Evolutionary conservation across 495 filamentous ascomycete genomes (phyloP).

Genomic region (Hypoxylon rickii): DNA sequence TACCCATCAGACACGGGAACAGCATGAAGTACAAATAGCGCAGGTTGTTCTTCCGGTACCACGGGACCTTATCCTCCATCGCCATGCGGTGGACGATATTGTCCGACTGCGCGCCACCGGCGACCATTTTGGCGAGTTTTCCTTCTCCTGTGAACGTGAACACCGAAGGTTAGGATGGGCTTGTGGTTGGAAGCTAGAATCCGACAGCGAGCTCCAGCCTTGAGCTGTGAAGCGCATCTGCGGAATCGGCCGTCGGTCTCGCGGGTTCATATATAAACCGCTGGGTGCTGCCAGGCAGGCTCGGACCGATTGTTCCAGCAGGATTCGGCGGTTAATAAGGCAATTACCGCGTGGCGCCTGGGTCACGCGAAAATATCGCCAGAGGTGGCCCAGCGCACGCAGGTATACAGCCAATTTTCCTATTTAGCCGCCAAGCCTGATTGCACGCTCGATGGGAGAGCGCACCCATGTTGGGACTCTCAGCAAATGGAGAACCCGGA

Average conservation of each 20-base stretch:
- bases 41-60: constrained; percentile 69
- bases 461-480: constrained; percentile 18
- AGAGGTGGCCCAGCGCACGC: constrained; percentile 12
- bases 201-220: constrained; percentile 14
- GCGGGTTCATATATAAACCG: constrained; percentile 25
- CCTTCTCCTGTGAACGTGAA: not conserved
- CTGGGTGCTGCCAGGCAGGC: not conserved
- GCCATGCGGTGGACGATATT: constrained; percentile 59
- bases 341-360: constrained; percentile 21
- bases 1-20: constrained; percentile 69
- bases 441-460: constrained; percentile 19
- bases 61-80: constrained; percentile 57
- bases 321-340: constrained; percentile 38
- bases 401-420: constrained; percentile 26
- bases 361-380: constrained; percentile 23
- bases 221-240: not conserved
- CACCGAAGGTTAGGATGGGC: not conserved
- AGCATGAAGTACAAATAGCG: constrained; percentile 63
- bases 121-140: constrained; percentile 44
- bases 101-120: constrained; percentile 40
- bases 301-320: constrained; percentile 32
- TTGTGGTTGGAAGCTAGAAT: constrained; percentile 2
- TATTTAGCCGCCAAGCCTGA: constrained; percentile 36
- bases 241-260: constrained; percentile 7
- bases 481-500: constrained; percentile 24